These are phyloP conservation scores for Bretschneidera sinensis DNA, from an alignment of 345 rosid genomes.

Conservation along the genomic window DNA sequence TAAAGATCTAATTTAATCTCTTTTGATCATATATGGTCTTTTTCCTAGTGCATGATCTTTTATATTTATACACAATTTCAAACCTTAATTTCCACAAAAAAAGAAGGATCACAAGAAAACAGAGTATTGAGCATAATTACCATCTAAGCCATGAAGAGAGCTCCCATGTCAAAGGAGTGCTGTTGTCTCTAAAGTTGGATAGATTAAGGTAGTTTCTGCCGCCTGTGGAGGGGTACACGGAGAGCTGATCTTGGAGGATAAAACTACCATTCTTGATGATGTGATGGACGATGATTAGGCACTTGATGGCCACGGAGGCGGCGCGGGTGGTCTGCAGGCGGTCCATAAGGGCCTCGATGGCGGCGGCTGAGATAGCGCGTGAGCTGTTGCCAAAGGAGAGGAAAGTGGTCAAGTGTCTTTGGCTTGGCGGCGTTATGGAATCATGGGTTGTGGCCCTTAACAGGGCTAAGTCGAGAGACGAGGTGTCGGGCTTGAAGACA, in stretches of 20 bases:
- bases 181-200: slow-evolving; percentile 63
- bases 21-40: too few species aligned
- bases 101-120: not conserved
- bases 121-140: slow-evolving; percentile 21
- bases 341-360: slow-evolving; percentile 69
- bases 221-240: slow-evolving; percentile 67
- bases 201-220: slow-evolving; percentile 84
- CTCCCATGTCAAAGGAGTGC: slow-evolving; percentile 62
- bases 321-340: slow-evolving; percentile 77
- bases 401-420: slow-evolving; percentile 42
- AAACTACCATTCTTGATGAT: slow-evolving; percentile 65
- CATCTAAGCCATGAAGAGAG: slow-evolving; percentile 86
- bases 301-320: slow-evolving; percentile 74
- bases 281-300: slow-evolving; percentile 61
- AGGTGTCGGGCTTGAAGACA: slow-evolving; percentile 35
- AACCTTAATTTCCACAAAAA: not conserved
- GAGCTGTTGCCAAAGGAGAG: slow-evolving; percentile 72
- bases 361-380: slow-evolving; percentile 66
- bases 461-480: slow-evolving; percentile 49
- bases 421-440: slow-evolving; percentile 48
- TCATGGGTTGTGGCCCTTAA: slow-evolving; percentile 83
- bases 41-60: too few species aligned
- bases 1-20: too few species aligned
- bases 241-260: slow-evolving; percentile 87
- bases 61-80: not conserved